phyloP scores from a whole-genome alignment of 768 basidiomycete species.

The Boletus rex-veris region DNA sequence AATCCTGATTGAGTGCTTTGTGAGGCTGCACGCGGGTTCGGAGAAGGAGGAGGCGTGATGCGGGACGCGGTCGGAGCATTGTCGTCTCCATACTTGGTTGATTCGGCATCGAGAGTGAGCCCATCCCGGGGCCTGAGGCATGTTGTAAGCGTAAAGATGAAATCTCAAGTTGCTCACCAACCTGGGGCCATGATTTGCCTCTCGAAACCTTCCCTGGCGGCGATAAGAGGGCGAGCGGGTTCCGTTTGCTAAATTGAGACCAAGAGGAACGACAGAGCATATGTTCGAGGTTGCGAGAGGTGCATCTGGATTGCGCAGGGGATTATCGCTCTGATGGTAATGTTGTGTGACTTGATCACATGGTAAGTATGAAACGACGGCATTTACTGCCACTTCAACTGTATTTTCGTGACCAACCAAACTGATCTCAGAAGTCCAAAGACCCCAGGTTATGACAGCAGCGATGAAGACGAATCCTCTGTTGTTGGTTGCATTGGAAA shows the following conservation, averaged over 20 bases:
- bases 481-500: no score
- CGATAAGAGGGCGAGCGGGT: constrained; percentile 83
- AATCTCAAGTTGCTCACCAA: constrained; percentile 55
- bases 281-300: no score
- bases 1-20: constrained; percentile 44
- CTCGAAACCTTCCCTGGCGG: constrained; percentile 92
- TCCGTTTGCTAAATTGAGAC: constrained; percentile 77
- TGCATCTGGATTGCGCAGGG: no score
- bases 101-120: constrained; percentile 69
- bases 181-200: constrained; percentile 94
- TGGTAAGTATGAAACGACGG: no score
- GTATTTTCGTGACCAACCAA: no score
- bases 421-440: no score
- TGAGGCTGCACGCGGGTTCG: constrained; percentile 31
- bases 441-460: no score
- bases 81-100: constrained; percentile 17
- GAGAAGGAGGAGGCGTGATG: constrained; percentile 53
- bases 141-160: constrained; percentile 2
- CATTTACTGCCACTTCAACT: no score
- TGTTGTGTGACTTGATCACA: no score
- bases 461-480: no score
- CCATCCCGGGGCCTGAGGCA: constrained; percentile 84
- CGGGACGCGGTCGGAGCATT: constrained; percentile 24
- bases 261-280: no score
- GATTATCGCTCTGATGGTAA: no score